Evolutionary conservation across 2,329 filamentous ascomycete genomes (phyloP).

Genomic region (Zymoseptoria brevis): DNA sequence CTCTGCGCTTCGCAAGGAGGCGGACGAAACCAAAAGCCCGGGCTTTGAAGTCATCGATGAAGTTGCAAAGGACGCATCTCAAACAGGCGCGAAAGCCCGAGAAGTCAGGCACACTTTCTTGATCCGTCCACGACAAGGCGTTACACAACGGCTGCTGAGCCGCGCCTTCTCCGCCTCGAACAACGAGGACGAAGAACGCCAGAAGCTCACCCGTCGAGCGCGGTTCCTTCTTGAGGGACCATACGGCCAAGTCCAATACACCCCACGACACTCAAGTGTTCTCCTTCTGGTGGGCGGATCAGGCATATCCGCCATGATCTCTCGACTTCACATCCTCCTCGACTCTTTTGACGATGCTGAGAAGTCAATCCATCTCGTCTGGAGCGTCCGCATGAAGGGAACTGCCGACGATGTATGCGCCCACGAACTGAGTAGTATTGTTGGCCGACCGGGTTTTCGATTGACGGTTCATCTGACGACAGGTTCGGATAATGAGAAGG

Average conservation of each 20-base stretch:
- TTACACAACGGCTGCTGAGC: conserved; percentile 39
- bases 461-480: not conserved
- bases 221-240: conserved; percentile 8
- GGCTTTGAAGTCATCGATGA: not conserved
- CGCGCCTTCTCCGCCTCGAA: conserved; percentile 6
- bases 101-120: conserved; percentile 36
- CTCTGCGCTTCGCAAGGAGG: not conserved
- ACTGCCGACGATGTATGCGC: conserved; percentile 1
- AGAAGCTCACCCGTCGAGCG: not conserved
- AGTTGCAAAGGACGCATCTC: conserved; percentile 6
- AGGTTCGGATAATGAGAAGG: not conserved
- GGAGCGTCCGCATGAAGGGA: not conserved
- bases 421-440: conserved; percentile 2
- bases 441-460: conserved; percentile 1
- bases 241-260: not conserved
- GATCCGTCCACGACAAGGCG: conserved; percentile 45
- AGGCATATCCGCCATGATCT: conserved; percentile 6
- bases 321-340: not conserved
- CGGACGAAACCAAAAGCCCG: not conserved
- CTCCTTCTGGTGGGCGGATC: conserved; percentile 2
- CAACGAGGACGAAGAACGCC: not conserved
- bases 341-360: not conserved
- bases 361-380: conserved; percentile 1
- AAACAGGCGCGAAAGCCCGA: not conserved
- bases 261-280: not conserved